Base-by-base conservation (phyloP, 164 flowering plant species). In the Umbilicus rupestris region DNA sequence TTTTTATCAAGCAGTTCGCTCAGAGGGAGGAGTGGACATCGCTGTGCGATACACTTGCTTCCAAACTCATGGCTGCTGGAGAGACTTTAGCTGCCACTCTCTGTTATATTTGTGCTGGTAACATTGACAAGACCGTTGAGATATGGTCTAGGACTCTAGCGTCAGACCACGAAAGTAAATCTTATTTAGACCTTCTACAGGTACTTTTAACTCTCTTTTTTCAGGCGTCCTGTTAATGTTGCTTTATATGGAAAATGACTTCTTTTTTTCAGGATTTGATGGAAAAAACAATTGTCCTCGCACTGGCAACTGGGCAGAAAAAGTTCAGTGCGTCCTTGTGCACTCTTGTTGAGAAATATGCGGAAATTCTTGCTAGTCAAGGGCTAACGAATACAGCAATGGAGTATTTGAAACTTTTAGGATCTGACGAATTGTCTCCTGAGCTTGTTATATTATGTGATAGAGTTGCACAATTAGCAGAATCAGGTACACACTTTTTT, bases 271-370 rank as follows among this genome's bases (percentile, higher is more conserved):
- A 94, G 99, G 99, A 90, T 73, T 79, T 95, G 64, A 90, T 95
- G 99, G 99, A 95, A 72, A 95, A 95, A 81, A 92, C 96, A 35
- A 84, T 92, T 47, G 87, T 92, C 57, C 84, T 95, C 72, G 97
- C 92, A 63, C 75, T 90, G 77, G 97, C 97, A 46, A 81, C 87
- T 71, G 96, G 92, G 47, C 96, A 90, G 73, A 93, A 89, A 73
- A 78, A 70, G 68, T 89, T 90, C 66, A 90, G 97, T 72, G 81
- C 88, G 65, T 80, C 89, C 64, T 66, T 93, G 65, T 86, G 84
- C 72, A 93, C 81, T 77, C 95, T 93, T 70, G 87, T 90, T 72
- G 97, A 93, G 84, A 93, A 84, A 67, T 93, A 93, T 81, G 90
- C 91, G 70, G 98, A 93, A 79, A 87, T 93, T 69, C 80, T 91